phyloP scores from a whole-genome alignment of 306 rosid genomes.

The Cicer yamashitae region DNA sequence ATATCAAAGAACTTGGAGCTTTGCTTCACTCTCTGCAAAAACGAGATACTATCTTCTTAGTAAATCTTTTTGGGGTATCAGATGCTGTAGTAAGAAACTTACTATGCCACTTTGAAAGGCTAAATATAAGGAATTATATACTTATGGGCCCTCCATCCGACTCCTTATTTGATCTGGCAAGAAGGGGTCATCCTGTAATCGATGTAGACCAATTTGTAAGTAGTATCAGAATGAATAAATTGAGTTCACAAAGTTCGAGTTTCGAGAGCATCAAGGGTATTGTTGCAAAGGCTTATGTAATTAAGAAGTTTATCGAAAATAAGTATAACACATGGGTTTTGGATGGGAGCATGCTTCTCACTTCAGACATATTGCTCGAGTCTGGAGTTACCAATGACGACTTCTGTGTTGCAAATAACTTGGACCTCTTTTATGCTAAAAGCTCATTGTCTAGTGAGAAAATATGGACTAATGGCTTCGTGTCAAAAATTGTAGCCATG shows the following conservation, averaged over 20 bases:
- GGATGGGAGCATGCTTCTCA: constrained; percentile 71
- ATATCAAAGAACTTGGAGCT: constrained; percentile 66
- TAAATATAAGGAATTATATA: constrained; percentile 68
- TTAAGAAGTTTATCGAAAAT: constrained; percentile 64
- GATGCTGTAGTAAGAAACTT: constrained; percentile 64
- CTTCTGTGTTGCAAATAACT: constrained; percentile 56
- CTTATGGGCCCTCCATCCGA: constrained; percentile 68
- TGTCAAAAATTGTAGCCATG: constrained; percentile 48
- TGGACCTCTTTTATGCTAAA: constrained; percentile 60
- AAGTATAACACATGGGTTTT: constrained; percentile 63
- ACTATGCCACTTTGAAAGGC: constrained; percentile 84
- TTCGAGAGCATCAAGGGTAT: constrained; percentile 53
- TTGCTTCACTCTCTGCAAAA: constrained; percentile 62
- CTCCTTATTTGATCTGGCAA: constrained; percentile 70
- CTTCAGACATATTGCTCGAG: constrained; percentile 49
- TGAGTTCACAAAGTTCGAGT: constrained; percentile 48
- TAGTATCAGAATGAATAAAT: constrained; percentile 55
- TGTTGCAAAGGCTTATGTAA: constrained; percentile 58
- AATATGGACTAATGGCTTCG: constrained; percentile 53
- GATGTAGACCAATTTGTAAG: constrained; percentile 60
- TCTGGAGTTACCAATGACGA: constrained; percentile 45
- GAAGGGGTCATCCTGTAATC: constrained; percentile 85
- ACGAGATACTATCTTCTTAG: constrained; percentile 54
- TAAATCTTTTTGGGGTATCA: constrained; percentile 64
- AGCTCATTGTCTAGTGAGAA: constrained; percentile 61